phyloP scores from a whole-genome alignment of 306 rosid genomes.

The Prunus persica region Prunus_persica_NCBIv2 NC_034015.1:11480501-11481000 shows the following conservation, averaged over 20 bases:
- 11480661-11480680: too few relatives aligned
- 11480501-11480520: not conserved
- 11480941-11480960: conserved; percentile 63
- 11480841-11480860: not conserved
- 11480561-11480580: not conserved
- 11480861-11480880: conserved; percentile 34
- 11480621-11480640: not conserved
- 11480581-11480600: too few relatives aligned
- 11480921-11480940: conserved; percentile 53
- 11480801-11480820: too few relatives aligned
- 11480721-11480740: too few relatives aligned
- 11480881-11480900: conserved; percentile 74
- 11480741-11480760: too few relatives aligned
- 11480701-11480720: too few relatives aligned
- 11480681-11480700: too few relatives aligned
- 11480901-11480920: conserved; percentile 64
- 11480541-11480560: not conserved
- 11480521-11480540: not conserved
- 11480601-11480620: too few relatives aligned
- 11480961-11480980: conserved; percentile 43
- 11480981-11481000: conserved; percentile 53
- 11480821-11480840: too few relatives aligned
- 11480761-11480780: too few relatives aligned
- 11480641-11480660: too few relatives aligned
- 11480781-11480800: too few relatives aligned